Evolutionary conservation across 306 rosid species (phyloP).

Genomic region (Carpinus viminea): DNA sequence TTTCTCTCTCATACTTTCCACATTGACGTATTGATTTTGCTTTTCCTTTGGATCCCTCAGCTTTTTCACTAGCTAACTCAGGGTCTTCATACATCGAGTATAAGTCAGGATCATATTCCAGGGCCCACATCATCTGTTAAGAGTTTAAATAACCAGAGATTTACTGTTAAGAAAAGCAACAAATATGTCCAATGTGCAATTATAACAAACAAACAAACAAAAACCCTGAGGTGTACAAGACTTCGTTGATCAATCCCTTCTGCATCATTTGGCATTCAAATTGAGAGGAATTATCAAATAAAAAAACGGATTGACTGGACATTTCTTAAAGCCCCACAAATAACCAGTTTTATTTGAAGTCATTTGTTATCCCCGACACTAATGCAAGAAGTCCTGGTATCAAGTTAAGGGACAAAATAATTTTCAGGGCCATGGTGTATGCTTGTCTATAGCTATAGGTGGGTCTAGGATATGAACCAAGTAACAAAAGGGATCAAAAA

Average conservation of each 20-base stretch:
- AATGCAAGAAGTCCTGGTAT: neutral
- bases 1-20: conserved; percentile 89
- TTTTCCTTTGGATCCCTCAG: conserved; percentile 60
- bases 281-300: neutral
- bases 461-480: neutral
- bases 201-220: neutral
- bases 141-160: conserved; percentile 21
- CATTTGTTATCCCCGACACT: too few relatives aligned
- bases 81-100: conserved; percentile 71
- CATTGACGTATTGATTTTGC: conserved; percentile 74
- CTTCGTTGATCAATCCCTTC: neutral
- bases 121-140: conserved; percentile 99
- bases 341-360: neutral
- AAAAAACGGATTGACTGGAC: neutral
- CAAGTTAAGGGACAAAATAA: neutral
- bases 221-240: neutral
- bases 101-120: conserved; percentile 85
- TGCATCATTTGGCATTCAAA: neutral
- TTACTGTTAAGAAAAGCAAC: neutral
- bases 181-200: neutral
- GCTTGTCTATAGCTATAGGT: neutral
- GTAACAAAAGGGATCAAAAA: too few relatives aligned
- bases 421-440: neutral
- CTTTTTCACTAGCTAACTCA: conserved; percentile 39
- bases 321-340: neutral